These are phyloP conservation scores for Arthrocladium fulminans DNA, from an alignment of 2,329 filamentous ascomycete species.

Conservation along the genomic window DNA sequence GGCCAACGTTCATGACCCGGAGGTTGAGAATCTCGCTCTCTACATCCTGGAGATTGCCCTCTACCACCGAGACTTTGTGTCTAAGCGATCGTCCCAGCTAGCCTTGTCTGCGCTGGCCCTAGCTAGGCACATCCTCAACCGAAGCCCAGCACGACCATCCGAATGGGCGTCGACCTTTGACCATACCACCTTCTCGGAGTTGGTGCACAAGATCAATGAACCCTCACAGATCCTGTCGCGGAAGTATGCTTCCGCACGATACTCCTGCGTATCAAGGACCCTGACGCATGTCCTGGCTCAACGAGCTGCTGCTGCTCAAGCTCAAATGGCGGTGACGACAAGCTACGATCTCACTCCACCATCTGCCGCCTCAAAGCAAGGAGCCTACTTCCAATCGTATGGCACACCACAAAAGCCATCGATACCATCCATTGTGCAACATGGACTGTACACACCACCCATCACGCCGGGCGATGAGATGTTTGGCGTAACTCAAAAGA, in stretches of 20 bases:
- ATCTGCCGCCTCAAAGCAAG: conserved; percentile 9
- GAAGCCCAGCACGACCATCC: conserved; percentile 63
- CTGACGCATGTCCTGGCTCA: conserved; percentile 59
- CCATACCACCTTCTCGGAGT: conserved; percentile 46
- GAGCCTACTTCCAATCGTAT: conserved; percentile 19
- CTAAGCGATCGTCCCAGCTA: conserved; percentile 81
- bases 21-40: conserved; percentile 87
- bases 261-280: conserved; percentile 55
- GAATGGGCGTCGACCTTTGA: conserved; percentile 60
- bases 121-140: conserved; percentile 73
- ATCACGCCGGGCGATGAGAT: conserved; percentile 38
- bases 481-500: conserved; percentile 30
- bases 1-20: conserved; percentile 64
- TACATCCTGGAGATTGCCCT: conserved; percentile 93
- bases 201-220: conserved; percentile 57
- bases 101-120: conserved; percentile 79
- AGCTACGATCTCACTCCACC: conserved; percentile 30
- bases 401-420: conserved; percentile 22
- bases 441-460: conserved; percentile 41
- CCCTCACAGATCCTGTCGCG: conserved; percentile 59
- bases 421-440: conserved; percentile 17
- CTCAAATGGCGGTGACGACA: conserved; percentile 24
- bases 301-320: conserved; percentile 47
- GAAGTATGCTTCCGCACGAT: conserved; percentile 59
- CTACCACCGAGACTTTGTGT: conserved; percentile 95